Conservation (phyloP, 148 eudicot species). For the Gaultheria prostrata region DNA sequence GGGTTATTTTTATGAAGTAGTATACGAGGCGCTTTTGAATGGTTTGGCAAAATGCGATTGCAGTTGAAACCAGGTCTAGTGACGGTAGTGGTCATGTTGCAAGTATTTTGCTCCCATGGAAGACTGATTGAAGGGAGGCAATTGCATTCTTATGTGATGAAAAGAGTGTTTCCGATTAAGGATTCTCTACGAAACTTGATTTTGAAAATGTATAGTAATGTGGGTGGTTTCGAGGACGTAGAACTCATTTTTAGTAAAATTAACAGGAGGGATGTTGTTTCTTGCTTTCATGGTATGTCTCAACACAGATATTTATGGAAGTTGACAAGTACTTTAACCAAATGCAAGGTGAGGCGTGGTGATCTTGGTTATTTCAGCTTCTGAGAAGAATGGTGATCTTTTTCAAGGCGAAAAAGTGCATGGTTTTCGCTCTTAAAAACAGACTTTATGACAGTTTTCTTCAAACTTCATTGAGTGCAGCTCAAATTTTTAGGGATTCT, state of each 20-base stretch:
- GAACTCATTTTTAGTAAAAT: constrained; percentile 39
- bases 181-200: constrained; percentile 44
- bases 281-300: constrained; percentile 47
- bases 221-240: constrained; percentile 24
- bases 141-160: constrained; percentile 41
- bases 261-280: constrained; percentile 37
- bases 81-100: constrained; percentile 53
- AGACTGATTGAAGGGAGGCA: constrained; percentile 36
- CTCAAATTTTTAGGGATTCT: constrained; percentile 24
- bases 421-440: constrained; percentile 43
- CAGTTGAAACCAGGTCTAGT: constrained; percentile 46
- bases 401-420: constrained; percentile 41
- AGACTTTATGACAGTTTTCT: constrained; percentile 41
- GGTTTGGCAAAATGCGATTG: constrained; percentile 30
- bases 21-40: constrained; percentile 20
- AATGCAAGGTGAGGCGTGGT: constrained; percentile 43
- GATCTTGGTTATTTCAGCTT: constrained; percentile 39
- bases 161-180: constrained; percentile 34
- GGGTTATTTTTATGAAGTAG: constrained; percentile 39
- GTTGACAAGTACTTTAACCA: constrained; percentile 26
- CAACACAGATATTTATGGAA: constrained; percentile 15
- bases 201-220: constrained; percentile 38
- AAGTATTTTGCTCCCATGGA: constrained; percentile 30
- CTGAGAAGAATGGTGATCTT: constrained; percentile 28
- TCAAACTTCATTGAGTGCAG: constrained; percentile 27